Conservation (phyloP, 805 yeast species). For the Suhomyces sp. region DNA sequence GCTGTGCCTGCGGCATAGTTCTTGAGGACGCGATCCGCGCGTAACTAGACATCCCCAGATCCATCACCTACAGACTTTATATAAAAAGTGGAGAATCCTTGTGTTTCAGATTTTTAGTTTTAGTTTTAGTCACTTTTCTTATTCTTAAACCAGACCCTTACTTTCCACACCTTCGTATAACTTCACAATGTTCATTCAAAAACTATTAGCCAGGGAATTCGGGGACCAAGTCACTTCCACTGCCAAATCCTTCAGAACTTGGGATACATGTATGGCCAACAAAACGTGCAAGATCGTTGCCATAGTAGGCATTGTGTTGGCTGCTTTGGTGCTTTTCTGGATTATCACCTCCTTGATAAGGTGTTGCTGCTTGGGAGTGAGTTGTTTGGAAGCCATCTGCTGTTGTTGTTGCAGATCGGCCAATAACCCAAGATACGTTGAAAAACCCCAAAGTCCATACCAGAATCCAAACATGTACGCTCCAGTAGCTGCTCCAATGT, state of each 20-base stretch:
- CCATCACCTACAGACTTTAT: too few species aligned
- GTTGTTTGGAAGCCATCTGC: constrained; percentile 44
- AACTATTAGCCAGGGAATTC: constrained; percentile 7
- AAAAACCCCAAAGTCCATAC: constrained; percentile 21
- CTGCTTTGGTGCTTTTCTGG: constrained; percentile 55
- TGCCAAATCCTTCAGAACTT: constrained; percentile 56
- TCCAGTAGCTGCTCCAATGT: constrained; percentile 15
- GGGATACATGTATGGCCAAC: constrained; percentile 83
- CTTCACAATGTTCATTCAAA: constrained; percentile 10
- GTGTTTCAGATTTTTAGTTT: too few species aligned
- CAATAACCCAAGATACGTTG: constrained; percentile 12
- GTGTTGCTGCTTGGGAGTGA: constrained; percentile 55
- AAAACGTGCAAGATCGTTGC: constrained; percentile 73
- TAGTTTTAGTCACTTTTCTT: too few species aligned
- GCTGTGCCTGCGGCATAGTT: too few species aligned
- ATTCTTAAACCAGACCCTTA: too few species aligned
- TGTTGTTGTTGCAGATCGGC: constrained; percentile 47
- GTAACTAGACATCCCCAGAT: too few species aligned
- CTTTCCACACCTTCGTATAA: too few species aligned
- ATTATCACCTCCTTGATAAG: constrained; percentile 52
- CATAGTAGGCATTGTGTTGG: constrained; percentile 68
- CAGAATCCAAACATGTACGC: constrained; percentile 38
- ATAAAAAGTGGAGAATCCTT: too few species aligned
- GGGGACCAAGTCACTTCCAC: constrained; percentile 27
- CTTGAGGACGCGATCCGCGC: too few species aligned